A percentile compares a stretch with the other conserved stretches of the same genome.
Evolutionary conservation across 306 rosid species (phyloP).

Genomic region (Sesbania bispinosa): DNA sequence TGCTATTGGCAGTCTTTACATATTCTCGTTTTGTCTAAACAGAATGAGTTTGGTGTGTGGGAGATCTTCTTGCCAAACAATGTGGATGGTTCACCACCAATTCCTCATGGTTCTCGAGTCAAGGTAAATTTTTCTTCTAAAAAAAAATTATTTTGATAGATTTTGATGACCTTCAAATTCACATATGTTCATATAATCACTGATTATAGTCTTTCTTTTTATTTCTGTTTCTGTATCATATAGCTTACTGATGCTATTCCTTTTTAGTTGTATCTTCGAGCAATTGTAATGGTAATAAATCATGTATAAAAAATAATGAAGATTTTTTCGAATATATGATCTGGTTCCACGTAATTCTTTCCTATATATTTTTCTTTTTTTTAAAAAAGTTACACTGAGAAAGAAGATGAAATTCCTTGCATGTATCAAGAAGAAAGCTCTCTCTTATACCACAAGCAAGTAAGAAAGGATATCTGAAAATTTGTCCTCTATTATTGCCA

Average conservation of each 20-base stretch:
- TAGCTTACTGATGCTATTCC: background rate
- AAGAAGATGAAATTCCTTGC: background rate
- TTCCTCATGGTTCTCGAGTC: conserved; percentile 98
- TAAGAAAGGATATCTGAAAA: background rate
- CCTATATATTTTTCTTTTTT: background rate
- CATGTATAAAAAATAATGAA: background rate
- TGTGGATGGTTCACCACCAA: conserved; percentile 80
- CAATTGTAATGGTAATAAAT: background rate
- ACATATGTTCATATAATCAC: conserved; percentile 17
- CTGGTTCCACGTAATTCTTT: conserved; percentile 19
- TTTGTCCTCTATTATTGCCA: background rate
- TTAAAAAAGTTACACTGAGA: background rate
- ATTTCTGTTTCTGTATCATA: background rate
- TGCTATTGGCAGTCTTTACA: conserved; percentile 7
- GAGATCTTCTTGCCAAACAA: conserved; percentile 96
- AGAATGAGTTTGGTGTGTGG: conserved; percentile 99
- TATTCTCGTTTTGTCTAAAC: conserved; percentile 35
- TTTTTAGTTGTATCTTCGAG: background rate
- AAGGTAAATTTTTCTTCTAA: conserved; percentile 55
- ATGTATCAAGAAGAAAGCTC: conserved; percentile 1
- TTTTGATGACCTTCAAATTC: background rate
- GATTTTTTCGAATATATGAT: background rate
- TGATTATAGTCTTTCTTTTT: conserved; percentile 10
- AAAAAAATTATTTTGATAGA: background rate
- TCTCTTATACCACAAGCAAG: background rate